These are phyloP conservation scores for Colletotrichum paranaense DNA, from an alignment of 2,329 filamentous ascomycete genomes.

Conservation along the genomic window DNA sequence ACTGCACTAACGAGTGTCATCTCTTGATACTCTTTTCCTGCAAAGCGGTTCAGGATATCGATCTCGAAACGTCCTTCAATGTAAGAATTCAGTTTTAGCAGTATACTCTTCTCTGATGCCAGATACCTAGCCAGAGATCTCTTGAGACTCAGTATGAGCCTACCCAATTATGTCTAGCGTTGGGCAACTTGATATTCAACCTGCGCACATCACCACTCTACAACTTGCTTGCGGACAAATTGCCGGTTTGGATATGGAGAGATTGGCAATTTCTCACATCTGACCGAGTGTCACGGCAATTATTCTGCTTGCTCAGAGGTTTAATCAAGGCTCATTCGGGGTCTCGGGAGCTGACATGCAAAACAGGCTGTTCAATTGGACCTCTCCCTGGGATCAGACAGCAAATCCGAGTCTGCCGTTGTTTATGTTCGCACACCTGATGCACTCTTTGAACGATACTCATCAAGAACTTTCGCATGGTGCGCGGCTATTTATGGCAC, in stretches of 20 bases:
- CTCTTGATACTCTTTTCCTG: neutral
- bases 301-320: neutral
- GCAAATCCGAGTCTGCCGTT: neutral
- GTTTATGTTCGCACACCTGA: neutral
- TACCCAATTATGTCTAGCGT: neutral
- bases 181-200: neutral
- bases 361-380: neutral
- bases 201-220: neutral
- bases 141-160: neutral
- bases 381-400: neutral
- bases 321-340: neutral
- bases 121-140: neutral
- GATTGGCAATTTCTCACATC: constrained; percentile 19
- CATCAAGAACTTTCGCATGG: neutral
- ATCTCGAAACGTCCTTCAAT: neutral
- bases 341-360: neutral
- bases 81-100: too few relatives aligned
- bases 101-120: neutral
- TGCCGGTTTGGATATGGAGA: constrained; percentile 7
- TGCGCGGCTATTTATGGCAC: neutral
- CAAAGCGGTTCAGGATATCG: neutral
- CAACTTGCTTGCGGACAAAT: neutral
- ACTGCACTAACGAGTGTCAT: neutral
- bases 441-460: neutral
- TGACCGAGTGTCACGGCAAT: neutral